A percentile compares a stretch with the other conserved stretches of the same genome.
These are phyloP conservation scores for Candida adriatica DNA, from an alignment of 805 yeast species.

Conservation along the genomic window DNA sequence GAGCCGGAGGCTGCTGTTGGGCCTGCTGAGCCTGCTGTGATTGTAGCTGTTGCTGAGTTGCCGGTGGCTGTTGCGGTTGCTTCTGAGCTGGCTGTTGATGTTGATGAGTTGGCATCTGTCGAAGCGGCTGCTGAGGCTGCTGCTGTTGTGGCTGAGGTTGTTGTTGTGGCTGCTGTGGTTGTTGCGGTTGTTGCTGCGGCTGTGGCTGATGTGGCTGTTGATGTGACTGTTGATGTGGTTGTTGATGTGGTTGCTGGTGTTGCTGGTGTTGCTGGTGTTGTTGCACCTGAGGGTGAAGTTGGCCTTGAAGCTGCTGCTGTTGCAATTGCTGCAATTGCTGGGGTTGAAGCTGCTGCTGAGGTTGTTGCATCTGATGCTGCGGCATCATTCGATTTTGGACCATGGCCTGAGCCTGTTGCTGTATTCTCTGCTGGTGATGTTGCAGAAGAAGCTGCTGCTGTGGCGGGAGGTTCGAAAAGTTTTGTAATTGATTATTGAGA, in stretches of 20 bases:
- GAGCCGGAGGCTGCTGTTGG: constrained; percentile 4
- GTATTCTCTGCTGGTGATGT: constrained; percentile 9
- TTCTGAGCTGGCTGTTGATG: constrained; percentile 1
- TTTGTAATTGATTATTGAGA: constrained; percentile 15
- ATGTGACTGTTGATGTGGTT: constrained; percentile 5
- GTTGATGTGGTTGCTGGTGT: constrained; percentile 5
- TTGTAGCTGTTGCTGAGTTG: too few relatives aligned
- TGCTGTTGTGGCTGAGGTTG: constrained; percentile 14
- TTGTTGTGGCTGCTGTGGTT: constrained; percentile 11
- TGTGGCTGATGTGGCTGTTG: constrained; percentile 2
- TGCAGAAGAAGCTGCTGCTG: constrained; percentile 17
- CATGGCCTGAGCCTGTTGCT: constrained; percentile 11
- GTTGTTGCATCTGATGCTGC: constrained; percentile 12
- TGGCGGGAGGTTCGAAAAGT: constrained; percentile 12
- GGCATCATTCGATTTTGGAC: constrained; percentile 10
- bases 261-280: constrained; percentile 17
- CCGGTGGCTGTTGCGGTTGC: too few relatives aligned
- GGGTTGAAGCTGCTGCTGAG: constrained; percentile 6
- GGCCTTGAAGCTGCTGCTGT: constrained; percentile 5
- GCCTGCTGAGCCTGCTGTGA: constrained; percentile 1
- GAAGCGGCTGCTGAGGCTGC: constrained; percentile 4
- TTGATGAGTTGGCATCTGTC: constrained; percentile 4
- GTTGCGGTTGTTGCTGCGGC: constrained; percentile 3
- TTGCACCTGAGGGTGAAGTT: constrained; percentile 5
- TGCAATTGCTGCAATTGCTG: constrained; percentile 13